Evolutionary conservation across 495 filamentous ascomycete species (phyloP), one percentile per base, ranked within the genome.

Genomic region (Penicillium manginii): DNA sequence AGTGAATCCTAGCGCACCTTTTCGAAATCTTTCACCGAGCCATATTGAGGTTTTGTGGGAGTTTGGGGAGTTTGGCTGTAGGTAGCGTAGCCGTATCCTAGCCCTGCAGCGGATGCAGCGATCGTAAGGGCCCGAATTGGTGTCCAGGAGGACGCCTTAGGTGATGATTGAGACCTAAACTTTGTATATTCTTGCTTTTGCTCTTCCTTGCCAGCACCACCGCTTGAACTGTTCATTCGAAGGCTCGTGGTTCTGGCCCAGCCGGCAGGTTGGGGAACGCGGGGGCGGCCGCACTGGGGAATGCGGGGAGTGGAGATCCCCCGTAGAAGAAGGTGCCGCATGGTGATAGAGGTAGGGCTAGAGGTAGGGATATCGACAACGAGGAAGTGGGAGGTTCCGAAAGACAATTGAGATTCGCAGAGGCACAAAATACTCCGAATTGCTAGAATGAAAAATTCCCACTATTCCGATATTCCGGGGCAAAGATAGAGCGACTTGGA

Each of bases 1-100:
- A 2, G 4, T 21, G 4, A 43, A 7, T 68, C 69, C n/a, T 8
- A 40, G n/a, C 22, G 12, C 57, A 80, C 78, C 68, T 76, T 78
- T 48, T 71, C 67, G 42, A 79, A 78, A 29, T 80, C 73, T 23
- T 70, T 63, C n/a, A 58, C 39, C 19, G 73, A 71, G 23, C 76
- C 78, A 64, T 80, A 81, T 33, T 67, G 63, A 14, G 75, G 72
- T 37, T 67, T 58, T 14, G 60, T 59, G 3, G 58, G 9, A 1
- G 42, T 43, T 23, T 61, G 50, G 0, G 64, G 49, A 35, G 52
- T 26, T 23, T 71, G 59, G 43, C 43, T 63, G 31, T 58, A 68
- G 14, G 52, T 51, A 10, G 74, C 71, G n/a, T 63, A 69, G n/a
- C 65, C 63, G 46, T 77, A 78, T 21, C 75, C 74, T 10, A 75